Conservation (phyloP, 2,329 filamentous ascomycete genomes). For the Stachybotrys chlorohalonatus region DNA sequence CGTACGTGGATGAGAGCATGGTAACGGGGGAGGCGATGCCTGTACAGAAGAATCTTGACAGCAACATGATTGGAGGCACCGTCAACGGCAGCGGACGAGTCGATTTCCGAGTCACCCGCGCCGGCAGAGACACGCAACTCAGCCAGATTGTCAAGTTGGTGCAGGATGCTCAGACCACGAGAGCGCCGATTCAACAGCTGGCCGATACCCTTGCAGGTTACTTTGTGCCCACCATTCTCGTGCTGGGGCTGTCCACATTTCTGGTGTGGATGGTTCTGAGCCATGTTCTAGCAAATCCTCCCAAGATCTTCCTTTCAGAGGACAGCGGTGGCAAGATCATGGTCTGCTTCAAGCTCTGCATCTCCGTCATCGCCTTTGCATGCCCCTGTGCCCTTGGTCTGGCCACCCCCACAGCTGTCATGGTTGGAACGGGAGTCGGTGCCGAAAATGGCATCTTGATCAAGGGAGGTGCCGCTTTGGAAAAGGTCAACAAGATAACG, state of each 20-base stretch:
- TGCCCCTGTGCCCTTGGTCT: slow-evolving; percentile 95
- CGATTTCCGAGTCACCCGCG: slow-evolving; percentile 86
- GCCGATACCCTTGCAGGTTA: slow-evolving; percentile 87
- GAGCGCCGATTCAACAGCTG: slow-evolving; percentile 88
- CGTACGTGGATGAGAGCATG: slow-evolving; percentile 96
- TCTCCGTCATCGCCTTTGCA: slow-evolving; percentile 96
- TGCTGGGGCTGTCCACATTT: slow-evolving; percentile 79
- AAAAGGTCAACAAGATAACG: slow-evolving; percentile 82
- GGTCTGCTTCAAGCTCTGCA: slow-evolving; percentile 95
- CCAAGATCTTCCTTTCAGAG: slow-evolving; percentile 73
- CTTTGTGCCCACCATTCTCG: slow-evolving; percentile 84
- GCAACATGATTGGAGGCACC: slow-evolving; percentile 79
- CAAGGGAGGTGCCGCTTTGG: slow-evolving; percentile 87
- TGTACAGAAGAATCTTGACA: slow-evolving; percentile 77
- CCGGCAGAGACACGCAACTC: slow-evolving; percentile 89
- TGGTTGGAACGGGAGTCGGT: slow-evolving; percentile 97
- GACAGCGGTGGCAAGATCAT: slow-evolving; percentile 85
- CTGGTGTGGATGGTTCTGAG: slow-evolving; percentile 90
- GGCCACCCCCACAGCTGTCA: slow-evolving; percentile 92
- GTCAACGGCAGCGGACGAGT: slow-evolving; percentile 89
- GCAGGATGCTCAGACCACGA: slow-evolving; percentile 89
- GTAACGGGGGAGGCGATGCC: slow-evolving; percentile 96
- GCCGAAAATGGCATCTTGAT: slow-evolving; percentile 96
- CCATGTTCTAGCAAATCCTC: slow-evolving; percentile 75
- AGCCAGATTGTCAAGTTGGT: slow-evolving; percentile 98